Evolutionary conservation across 306 rosid species (phyloP), one percentile per base, ranked within the genome.

Genomic region (Carpinus fangiana): DNA sequence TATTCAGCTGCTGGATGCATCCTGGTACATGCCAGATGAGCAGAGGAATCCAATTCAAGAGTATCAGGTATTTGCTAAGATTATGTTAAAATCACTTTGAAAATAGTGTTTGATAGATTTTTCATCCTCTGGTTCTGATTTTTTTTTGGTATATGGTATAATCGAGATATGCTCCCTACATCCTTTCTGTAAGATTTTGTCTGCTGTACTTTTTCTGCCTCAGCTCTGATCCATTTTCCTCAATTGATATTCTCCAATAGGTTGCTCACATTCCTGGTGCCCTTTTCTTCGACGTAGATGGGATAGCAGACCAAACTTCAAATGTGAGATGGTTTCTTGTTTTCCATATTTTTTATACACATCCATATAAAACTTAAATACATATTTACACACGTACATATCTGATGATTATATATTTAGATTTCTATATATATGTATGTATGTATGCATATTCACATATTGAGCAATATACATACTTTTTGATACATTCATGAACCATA

Each of bases 1-100:
- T 36, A 23, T 72, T 77, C 81, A 96, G 99, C 94, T 96, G 55
- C 71, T 96, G 87, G 99, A 96, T 88, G 98, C 99, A 36, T 96
- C 99, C 6, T 96, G 99, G 99, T 96, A 96, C 90, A 93, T 96
- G 98, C 99, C 99, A 3, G 94, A 90, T 83, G 99, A 96, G 83
- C 98, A 90, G 84, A 85, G 99, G 82, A 93, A 93, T 80, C 98
- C 99, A 38, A 86, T 91, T 83, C 98, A 96, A 86, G 99, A 96
- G 78, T 96, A 93, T 84, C 99, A 91, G 98, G 99, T 96, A 67
- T 12, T 34, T 50, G 36, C 26, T 43, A 20, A 57, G 47, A 57
- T 76, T 72, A 60, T 43, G 26, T 17, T 62, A 66, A 60, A 70
- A 70, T 62, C 45, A 4, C 50, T 62, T 74, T 78, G 51, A 53